Conservation (phyloP, 2,329 filamentous ascomycete genomes). For the Rutstroemia sp. region DNA sequence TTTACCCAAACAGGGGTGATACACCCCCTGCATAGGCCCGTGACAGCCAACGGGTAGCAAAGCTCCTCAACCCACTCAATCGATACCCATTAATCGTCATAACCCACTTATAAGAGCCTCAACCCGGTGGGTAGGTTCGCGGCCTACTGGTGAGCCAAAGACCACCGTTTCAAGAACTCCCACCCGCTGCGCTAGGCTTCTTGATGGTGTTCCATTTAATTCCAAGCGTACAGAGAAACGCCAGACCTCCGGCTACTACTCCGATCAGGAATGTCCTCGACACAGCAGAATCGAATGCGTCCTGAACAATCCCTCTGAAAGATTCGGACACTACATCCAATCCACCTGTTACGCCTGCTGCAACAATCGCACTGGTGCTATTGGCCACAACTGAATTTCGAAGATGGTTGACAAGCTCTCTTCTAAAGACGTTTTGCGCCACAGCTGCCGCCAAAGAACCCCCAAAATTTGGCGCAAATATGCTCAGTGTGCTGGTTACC, state of each 20-base stretch:
- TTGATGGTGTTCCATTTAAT: not conserved
- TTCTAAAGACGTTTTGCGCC: not conserved
- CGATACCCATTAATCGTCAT: too few relatives aligned
- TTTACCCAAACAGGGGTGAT: too few relatives aligned
- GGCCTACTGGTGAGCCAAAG: too few relatives aligned
- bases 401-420: constrained; percentile 28
- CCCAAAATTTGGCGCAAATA: not conserved
- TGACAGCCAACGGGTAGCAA: too few relatives aligned
- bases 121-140: too few relatives aligned
- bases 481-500: constrained; percentile 27
- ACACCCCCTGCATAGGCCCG: too few relatives aligned
- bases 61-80: too few relatives aligned
- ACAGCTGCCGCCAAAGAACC: not conserved
- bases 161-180: too few relatives aligned
- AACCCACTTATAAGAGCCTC: too few relatives aligned
- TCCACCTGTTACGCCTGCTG: constrained; percentile 30
- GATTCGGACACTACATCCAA: not conserved
- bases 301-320: not conserved
- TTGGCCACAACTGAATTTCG: constrained; percentile 19
- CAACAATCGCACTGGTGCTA: constrained; percentile 34
- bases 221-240: not conserved
- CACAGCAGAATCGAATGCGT: not conserved
- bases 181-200: not conserved
- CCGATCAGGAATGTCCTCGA: not conserved
- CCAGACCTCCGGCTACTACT: not conserved